phyloP scores from a whole-genome alignment of 768 basidiomycete species.

The Rhodotorula taiwanensis region DNA sequence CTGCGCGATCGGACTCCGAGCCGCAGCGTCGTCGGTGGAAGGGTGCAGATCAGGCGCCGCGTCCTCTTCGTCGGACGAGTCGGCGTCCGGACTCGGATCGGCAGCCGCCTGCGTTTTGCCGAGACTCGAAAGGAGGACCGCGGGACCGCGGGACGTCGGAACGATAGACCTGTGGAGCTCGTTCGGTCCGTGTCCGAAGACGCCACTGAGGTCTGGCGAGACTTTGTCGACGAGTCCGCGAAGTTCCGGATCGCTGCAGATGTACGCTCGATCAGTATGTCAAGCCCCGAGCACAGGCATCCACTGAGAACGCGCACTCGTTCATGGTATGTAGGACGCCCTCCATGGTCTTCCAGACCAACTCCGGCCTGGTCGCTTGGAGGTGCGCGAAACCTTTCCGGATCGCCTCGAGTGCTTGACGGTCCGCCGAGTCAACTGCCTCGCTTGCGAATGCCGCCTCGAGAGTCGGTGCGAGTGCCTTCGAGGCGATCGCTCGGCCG shows the following conservation, averaged over 20 bases:
- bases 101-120: not conserved
- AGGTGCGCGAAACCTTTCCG: constrained; percentile 82
- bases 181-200: constrained; percentile 59
- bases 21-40: constrained; percentile 42
- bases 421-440: constrained; percentile 48
- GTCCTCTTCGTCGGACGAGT: constrained; percentile 22
- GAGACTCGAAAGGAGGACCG: constrained; percentile 56
- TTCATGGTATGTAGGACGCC: constrained; percentile 86
- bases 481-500: not conserved
- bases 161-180: constrained; percentile 55
- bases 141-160: constrained; percentile 74
- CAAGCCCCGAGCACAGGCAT: constrained; percentile 33
- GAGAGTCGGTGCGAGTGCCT: not conserved
- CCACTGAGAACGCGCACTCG: too few species aligned
- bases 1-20: constrained; percentile 78
- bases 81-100: not conserved
- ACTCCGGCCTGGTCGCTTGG: constrained; percentile 68
- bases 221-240: constrained; percentile 75
- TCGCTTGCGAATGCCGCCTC: not conserved
- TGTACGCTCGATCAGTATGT: constrained; percentile 17
- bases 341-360: constrained; percentile 79
- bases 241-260: constrained; percentile 64
- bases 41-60: not conserved
- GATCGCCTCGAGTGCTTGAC: constrained; percentile 82
- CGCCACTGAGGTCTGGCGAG: constrained; percentile 53